These are phyloP conservation scores for Aotearoamyces nothofagi DNA, from an alignment of 2,329 filamentous ascomycete genomes.

Conservation along the genomic window DNA sequence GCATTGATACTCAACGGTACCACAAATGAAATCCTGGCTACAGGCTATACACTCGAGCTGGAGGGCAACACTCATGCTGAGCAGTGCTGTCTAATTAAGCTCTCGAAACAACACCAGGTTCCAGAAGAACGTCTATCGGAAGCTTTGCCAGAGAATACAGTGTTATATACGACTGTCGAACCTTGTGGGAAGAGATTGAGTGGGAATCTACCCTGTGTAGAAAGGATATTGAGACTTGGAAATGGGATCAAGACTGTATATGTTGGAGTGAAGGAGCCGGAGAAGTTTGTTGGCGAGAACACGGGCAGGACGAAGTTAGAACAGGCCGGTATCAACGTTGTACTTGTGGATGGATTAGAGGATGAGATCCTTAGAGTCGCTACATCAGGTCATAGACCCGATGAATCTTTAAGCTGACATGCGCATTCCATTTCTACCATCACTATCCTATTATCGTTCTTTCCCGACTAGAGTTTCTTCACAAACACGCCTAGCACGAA, in stretches of 20 bases:
- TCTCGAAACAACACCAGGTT: slow-evolving; percentile 30
- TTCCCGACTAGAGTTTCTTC: too few species aligned
- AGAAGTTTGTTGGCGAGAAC: slow-evolving; percentile 77
- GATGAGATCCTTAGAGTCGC: slow-evolving; percentile 69
- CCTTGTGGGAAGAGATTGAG: slow-evolving; percentile 62
- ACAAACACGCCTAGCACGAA: slow-evolving; percentile 2
- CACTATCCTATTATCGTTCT: too few species aligned
- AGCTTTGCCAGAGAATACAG: slow-evolving; percentile 34
- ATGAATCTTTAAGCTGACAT: too few species aligned
- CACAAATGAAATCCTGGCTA: slow-evolving; percentile 48
- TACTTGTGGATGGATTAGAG: slow-evolving; percentile 62
- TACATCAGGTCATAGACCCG: slow-evolving; percentile 72
- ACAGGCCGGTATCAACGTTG: slow-evolving; percentile 56
- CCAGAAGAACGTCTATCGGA: slow-evolving; percentile 37
- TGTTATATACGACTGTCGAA: slow-evolving; percentile 86
- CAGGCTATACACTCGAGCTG: slow-evolving; percentile 83
- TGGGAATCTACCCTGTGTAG: slow-evolving; percentile 63
- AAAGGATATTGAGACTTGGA: slow-evolving; percentile 53
- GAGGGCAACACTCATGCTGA: slow-evolving; percentile 93
- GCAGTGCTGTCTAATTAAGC: slow-evolving; percentile 77
- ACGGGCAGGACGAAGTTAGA: slow-evolving; percentile 56
- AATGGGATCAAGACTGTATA: slow-evolving; percentile 57
- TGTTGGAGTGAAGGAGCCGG: slow-evolving; percentile 77
- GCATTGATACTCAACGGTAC: slow-evolving; percentile 60
- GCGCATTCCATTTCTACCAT: too few species aligned